A percentile compares a stretch with the other conserved stretches of the same genome.
Conservation (phyloP, 164 flowering plant species). For the Hamamelis virginiana region DNA sequence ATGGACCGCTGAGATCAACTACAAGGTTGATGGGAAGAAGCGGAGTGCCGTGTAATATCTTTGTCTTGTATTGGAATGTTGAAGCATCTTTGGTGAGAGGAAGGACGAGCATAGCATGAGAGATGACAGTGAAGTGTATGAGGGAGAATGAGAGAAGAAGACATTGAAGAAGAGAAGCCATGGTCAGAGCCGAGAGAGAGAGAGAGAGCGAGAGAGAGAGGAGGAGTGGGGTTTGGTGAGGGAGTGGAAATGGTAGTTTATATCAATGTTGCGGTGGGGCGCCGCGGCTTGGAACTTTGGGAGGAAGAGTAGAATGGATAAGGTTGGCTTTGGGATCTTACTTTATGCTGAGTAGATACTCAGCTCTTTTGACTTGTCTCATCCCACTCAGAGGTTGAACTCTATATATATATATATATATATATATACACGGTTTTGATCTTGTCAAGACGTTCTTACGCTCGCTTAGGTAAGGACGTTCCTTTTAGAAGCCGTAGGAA, state of each 20-base stretch:
- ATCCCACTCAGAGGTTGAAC: conserved; percentile 7
- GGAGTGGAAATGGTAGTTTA: too few relatives aligned
- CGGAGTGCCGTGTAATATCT: conserved; percentile 25
- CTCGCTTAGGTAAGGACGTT: too few relatives aligned
- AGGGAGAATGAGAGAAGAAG: conserved; percentile 12
- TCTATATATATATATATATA: too few relatives aligned
- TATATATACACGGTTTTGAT: too few relatives aligned
- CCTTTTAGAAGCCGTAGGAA: too few relatives aligned
- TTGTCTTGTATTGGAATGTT: conserved; percentile 38
- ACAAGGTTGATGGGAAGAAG: conserved; percentile 29
- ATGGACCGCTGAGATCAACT: conserved; percentile 40
- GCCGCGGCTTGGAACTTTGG: background rate
- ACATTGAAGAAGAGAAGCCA: conserved; percentile 18
- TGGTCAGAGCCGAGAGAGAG: background rate
- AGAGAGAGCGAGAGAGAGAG: background rate
- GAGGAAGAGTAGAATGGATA: conserved; percentile 4
- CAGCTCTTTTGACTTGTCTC: conserved; percentile 2
- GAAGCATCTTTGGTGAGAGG: conserved; percentile 35
- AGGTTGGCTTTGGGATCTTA: conserved; percentile 1
- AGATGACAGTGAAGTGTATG: conserved; percentile 2
- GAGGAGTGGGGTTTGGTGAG: too few relatives aligned
- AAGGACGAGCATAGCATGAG: conserved; percentile 21
- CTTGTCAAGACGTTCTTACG: too few relatives aligned
- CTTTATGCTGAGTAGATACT: conserved; percentile 11
- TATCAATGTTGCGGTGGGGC: conserved; percentile 1